Evolutionary conservation across 192 early-diverging fungal species (phyloP).

Genomic region (Coemansia aciculifera): DNA sequence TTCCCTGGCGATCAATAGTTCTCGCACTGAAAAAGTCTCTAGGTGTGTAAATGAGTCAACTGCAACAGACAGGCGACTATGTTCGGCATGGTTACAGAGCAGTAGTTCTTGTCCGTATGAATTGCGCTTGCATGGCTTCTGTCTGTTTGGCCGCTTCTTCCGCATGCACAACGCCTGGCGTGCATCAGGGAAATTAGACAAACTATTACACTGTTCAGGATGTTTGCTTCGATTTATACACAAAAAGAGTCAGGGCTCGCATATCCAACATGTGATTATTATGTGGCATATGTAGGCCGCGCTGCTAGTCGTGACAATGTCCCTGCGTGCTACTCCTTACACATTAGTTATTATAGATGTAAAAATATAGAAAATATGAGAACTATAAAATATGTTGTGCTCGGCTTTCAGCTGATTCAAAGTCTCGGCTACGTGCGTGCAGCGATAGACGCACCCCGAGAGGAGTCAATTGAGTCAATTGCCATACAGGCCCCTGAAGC

Average conservation of each 20-base stretch:
- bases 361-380: background rate
- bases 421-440: conserved; percentile 6
- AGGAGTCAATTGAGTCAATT: background rate
- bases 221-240: background rate
- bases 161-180: conserved; percentile 12
- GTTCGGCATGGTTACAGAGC: background rate
- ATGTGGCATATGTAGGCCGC: background rate
- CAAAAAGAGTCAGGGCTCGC: background rate
- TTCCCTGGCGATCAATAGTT: background rate
- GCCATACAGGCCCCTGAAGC: background rate
- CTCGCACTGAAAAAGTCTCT: background rate
- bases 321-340: background rate
- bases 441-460: background rate
- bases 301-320: background rate
- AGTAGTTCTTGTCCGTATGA: background rate
- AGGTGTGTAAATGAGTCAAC: background rate
- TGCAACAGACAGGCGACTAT: background rate
- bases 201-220: background rate
- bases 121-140: background rate
- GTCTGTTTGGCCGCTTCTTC: background rate
- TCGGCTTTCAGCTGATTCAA: conserved; percentile 11
- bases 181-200: conserved; percentile 15
- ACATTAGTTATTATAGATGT: background rate
- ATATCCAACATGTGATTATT: background rate
- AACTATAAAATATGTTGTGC: background rate